phyloP scores from a whole-genome alignment of 1,284 basidiomycete genomes.

The Ustilago nuda region DNA sequence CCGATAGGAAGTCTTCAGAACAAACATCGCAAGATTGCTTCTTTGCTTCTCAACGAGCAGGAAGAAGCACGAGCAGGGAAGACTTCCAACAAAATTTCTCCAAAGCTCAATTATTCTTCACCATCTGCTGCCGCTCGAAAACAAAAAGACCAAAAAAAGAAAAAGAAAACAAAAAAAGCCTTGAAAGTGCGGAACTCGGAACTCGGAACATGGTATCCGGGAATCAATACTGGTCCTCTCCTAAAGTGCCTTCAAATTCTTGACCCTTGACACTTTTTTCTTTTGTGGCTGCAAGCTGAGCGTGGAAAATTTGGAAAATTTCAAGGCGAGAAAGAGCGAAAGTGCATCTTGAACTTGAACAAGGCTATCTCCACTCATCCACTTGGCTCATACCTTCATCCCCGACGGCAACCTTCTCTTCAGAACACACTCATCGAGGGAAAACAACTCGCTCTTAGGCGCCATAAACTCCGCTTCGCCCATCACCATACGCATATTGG shows the following conservation, averaged over 20 bases:
- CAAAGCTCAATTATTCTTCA: no score
- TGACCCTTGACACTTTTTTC: slow-evolving; percentile 7
- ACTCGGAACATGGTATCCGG: no score
- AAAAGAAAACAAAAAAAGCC: slow-evolving; percentile 14
- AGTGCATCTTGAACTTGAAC: slow-evolving; percentile 1
- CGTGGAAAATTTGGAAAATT: slow-evolving; percentile 43
- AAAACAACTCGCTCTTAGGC: neutral
- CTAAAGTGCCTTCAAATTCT: slow-evolving; percentile 4
- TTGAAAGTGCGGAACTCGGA: slow-evolving; percentile 22
- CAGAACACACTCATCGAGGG: neutral
- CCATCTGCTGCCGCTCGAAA: neutral
- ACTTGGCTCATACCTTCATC: slow-evolving; percentile 3
- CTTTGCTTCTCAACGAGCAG: no score
- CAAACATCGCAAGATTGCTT: no score
- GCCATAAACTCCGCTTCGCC: neutral
- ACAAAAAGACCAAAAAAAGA: slow-evolving; percentile 7
- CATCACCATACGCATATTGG: neutral
- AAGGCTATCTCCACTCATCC: neutral
- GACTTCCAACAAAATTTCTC: no score
- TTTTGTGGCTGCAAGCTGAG: slow-evolving; percentile 12
- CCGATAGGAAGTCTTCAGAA: no score
- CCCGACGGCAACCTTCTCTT: slow-evolving; percentile 8
- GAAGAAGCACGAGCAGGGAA: no score
- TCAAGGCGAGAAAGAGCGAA: slow-evolving; percentile 11
- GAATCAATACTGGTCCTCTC: neutral